Evolutionary conservation across 331 rosid genomes (phyloP).

Genomic region (Spiraea crenata): DNA sequence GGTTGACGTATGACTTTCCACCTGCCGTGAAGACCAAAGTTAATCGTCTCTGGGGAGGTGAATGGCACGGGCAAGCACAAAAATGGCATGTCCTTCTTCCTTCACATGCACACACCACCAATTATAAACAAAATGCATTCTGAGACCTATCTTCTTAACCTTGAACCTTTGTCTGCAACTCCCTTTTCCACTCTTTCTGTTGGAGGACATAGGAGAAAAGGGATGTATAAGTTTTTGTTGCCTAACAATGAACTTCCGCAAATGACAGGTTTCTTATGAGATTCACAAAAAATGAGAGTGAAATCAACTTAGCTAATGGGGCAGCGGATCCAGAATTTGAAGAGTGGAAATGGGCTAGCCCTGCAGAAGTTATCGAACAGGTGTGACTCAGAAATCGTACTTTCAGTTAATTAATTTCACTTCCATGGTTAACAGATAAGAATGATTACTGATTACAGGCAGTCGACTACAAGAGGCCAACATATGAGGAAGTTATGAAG

Average conservation of each 20-base stretch:
- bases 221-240: not conserved
- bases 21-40: conserved; percentile 94
- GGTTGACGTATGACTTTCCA: conserved; percentile 97
- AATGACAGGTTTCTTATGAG: conserved; percentile 84
- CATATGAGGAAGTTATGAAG: conserved; percentile 82
- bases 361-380: conserved; percentile 89
- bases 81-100: conserved; percentile 59
- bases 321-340: conserved; percentile 91
- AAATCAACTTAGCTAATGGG: conserved; percentile 78
- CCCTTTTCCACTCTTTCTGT: too few species aligned
- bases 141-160: not conserved
- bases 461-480: conserved; percentile 95
- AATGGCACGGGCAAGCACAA: conserved; percentile 99
- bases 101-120: not conserved
- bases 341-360: conserved; percentile 99
- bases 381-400: conserved; percentile 26
- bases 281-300: conserved; percentile 64
- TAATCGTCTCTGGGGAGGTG: conserved; percentile 96
- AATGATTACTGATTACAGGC: conserved; percentile 57
- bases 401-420: not conserved
- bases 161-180: not conserved
- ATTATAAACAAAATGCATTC: not conserved
- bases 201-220: not conserved
- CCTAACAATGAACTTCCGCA: conserved; percentile 24
- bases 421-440: conserved; percentile 4